These are phyloP conservation scores for Aspergillus cavernicola DNA, from an alignment of 495 filamentous ascomycete species.

Conservation along the genomic window DNA sequence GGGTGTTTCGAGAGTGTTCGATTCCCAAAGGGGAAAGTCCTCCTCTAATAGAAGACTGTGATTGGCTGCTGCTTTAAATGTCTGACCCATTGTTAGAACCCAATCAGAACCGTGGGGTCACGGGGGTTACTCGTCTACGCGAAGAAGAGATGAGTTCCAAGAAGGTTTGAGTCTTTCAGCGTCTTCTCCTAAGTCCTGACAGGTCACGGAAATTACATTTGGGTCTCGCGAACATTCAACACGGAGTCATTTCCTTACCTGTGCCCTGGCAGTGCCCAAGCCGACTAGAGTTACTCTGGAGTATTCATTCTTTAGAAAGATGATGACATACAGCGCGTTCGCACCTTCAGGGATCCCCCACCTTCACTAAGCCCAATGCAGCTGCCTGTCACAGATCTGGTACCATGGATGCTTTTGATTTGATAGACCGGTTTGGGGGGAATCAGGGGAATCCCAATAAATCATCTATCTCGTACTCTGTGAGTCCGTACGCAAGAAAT, in stretches of 20 bases:
- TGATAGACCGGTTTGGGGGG: constrained; percentile 11
- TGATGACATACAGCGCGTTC: no score
- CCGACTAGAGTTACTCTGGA: background rate
- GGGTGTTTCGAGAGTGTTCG: background rate
- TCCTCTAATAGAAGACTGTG: background rate
- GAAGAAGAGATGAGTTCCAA: background rate
- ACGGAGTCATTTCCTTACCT: background rate
- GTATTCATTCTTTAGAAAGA: no score
- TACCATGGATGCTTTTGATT: constrained; percentile 15
- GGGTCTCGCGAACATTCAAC: no score
- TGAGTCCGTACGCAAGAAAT: no score
- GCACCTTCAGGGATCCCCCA: no score
- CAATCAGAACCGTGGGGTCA: background rate
- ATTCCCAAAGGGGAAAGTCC: constrained; percentile 17
- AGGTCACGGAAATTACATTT: background rate
- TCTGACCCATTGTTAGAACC: background rate
- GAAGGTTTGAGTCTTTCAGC: no score
- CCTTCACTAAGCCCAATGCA: constrained; percentile 13
- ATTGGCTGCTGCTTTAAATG: background rate
- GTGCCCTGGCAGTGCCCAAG: background rate
- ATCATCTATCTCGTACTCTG: no score
- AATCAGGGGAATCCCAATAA: constrained; percentile 4
- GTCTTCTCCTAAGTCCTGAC: background rate
- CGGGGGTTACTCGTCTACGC: background rate
- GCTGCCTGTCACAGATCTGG: constrained; percentile 18